phyloP scores from a whole-genome alignment of 495 filamentous ascomycete species.

The Aspergillus sclerotiicarbonarius region DNA sequence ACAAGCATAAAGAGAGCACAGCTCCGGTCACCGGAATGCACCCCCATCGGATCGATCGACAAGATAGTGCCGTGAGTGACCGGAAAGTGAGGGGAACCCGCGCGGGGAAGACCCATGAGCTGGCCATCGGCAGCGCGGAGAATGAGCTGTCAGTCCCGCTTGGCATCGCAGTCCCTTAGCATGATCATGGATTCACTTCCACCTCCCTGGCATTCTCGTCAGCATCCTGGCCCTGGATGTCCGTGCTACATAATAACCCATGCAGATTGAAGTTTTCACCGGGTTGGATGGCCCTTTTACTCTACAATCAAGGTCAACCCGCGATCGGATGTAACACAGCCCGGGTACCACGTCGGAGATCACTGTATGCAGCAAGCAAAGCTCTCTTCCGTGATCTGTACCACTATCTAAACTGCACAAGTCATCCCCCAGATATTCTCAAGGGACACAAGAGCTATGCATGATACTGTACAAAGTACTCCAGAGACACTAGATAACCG shows the following conservation, averaged over 20 bases:
- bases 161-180: too few species aligned
- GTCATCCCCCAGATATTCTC: neutral
- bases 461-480: too few species aligned
- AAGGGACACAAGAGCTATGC: neutral
- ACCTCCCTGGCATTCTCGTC: neutral
- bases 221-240: neutral
- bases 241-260: too few species aligned
- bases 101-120: constrained; percentile 4
- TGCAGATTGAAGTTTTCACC: neutral
- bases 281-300: neutral
- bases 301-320: neutral
- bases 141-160: constrained; percentile 4
- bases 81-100: constrained; percentile 18
- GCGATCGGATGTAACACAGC: neutral
- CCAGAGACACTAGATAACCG: neutral
- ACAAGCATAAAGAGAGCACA: neutral
- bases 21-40: constrained; percentile 9
- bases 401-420: neutral
- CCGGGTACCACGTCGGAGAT: neutral
- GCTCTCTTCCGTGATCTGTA: neutral
- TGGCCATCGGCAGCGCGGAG: constrained; percentile 5
- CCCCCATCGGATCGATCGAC: constrained; percentile 14
- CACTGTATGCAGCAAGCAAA: neutral
- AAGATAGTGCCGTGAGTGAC: constrained; percentile 12
- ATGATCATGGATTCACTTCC: neutral